Base-by-base conservation (phyloP, 2,329 filamentous ascomycete genomes). In the Sphaerulina musiva region DNA sequence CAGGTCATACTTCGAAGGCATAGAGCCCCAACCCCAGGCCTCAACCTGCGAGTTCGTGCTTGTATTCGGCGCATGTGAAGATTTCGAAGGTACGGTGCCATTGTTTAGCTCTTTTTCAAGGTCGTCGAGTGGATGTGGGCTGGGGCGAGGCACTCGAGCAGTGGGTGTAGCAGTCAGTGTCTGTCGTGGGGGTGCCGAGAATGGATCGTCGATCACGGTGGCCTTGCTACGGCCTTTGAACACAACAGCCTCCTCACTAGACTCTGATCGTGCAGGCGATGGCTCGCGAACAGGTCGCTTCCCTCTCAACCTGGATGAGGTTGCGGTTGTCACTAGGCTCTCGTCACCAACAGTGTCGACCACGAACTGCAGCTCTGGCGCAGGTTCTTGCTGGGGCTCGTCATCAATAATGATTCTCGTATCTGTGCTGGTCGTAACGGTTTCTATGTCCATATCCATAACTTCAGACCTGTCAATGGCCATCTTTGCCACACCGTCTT, bases 231-330 rank as follows among this genome's bases (percentile, higher is more conserved):
- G 76, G 39, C 83, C 83, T 54, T 75, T 78, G 66, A 87, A 89
- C 0, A 88, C 64, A 45, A 90, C 82, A 4, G 89, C 74, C 59
- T 95, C 88, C 46, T 87, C 86, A 63, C 84, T 86, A 0, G 85
- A 87, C 59, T 82, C 77, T 0, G 78, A 78, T 6, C 66, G 64
- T 1, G 72, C 71, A 12, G 72, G 72, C 4, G 73, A 75, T 2
- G 72, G 63, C 38, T 66, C 70, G 29, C 73, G 71, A 0, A 62
- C 31, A 14, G 66, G 53, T 10, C 45, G 42, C 55, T 61, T 62
- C 47, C 50, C 55, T 10, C 51, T 51, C n/a, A 53, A 53, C 23
- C 58, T 58, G 3, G 46, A 38, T 10, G 48, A 56, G 34, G 39
- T 39, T 29, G 36, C 20, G 6, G 34, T 31, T 10, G 49, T 53